phyloP scores from a whole-genome alignment of 345 rosid species.

The Pugionium cornutum region DNA sequence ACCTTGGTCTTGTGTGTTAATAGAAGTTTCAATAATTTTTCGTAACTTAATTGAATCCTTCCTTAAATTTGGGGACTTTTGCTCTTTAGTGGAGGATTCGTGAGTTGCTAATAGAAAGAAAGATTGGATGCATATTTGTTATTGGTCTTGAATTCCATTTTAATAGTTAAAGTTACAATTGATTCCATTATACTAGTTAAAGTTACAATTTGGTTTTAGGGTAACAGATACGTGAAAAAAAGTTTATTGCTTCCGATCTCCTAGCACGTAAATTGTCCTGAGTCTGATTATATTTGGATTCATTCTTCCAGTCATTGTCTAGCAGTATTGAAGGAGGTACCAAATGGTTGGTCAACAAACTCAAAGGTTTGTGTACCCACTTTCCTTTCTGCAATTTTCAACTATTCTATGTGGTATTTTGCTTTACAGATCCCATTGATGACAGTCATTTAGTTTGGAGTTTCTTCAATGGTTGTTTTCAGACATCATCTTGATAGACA shows the following conservation, averaged over 20 bases:
- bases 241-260: background rate
- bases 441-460: constrained; percentile 4
- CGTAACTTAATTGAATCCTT: constrained; percentile 26
- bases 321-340: constrained; percentile 89
- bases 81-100: constrained; percentile 1
- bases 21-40: background rate
- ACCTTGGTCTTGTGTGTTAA: background rate
- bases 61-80: background rate
- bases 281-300: constrained; percentile 18
- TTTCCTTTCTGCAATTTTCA: background rate
- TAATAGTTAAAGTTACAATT: no score
- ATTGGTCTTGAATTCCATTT: background rate
- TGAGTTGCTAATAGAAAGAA: constrained; percentile 4
- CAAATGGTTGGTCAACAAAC: constrained; percentile 88
- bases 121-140: background rate
- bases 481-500: background rate
- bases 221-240: constrained; percentile 6
- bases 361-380: constrained; percentile 61
- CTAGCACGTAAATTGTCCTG: background rate
- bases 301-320: constrained; percentile 60
- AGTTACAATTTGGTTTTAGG: constrained; percentile 4
- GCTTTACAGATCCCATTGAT: background rate
- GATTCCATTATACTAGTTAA: no score
- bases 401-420: background rate
- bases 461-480: constrained; percentile 8